Conservation (phyloP, 345 rosid genomes). For the Lepidium africanum region DNA sequence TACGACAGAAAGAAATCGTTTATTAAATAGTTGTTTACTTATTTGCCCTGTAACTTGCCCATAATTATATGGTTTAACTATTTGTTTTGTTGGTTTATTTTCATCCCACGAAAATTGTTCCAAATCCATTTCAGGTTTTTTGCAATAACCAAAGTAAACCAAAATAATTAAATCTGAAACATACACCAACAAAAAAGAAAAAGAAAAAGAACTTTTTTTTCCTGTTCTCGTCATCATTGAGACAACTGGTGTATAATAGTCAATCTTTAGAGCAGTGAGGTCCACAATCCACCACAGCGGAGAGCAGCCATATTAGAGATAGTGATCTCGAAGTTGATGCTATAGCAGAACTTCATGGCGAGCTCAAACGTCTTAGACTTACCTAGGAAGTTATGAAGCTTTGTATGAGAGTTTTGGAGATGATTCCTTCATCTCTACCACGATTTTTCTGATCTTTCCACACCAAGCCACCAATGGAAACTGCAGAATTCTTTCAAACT, state of each 20-base stretch:
- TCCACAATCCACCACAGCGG: slow-evolving; percentile 85
- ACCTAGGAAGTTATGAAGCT: slow-evolving; percentile 59
- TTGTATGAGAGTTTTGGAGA: slow-evolving; percentile 38
- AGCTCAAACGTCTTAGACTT: slow-evolving; percentile 72
- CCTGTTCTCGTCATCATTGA: slow-evolving; percentile 58
- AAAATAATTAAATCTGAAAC: too few species aligned
- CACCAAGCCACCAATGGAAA: slow-evolving; percentile 82
- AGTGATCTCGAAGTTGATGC: slow-evolving; percentile 87
- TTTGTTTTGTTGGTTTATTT: too few species aligned
- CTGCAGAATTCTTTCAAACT: slow-evolving; percentile 24
- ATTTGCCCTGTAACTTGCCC: too few species aligned
- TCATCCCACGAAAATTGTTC: too few species aligned
- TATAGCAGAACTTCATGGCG: slow-evolving; percentile 89
- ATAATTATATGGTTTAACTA: too few species aligned
- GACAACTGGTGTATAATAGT: slow-evolving; percentile 52
- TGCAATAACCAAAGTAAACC: too few species aligned
- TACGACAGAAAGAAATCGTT: too few species aligned
- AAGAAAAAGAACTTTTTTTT: too few species aligned
- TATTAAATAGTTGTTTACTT: too few species aligned
- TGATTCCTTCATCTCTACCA: slow-evolving; percentile 47
- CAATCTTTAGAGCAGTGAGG: slow-evolving; percentile 50
- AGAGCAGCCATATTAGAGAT: slow-evolving; percentile 51
- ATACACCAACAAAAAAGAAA: too few species aligned
- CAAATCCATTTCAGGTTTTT: too few species aligned
- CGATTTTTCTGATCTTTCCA: slow-evolving; percentile 71